Percentiles rank a stretch among this genome's conserved stretches.
Conservation (phyloP, 1,284 basidiomycete species). For the Leccinum pachyderme region DNA sequence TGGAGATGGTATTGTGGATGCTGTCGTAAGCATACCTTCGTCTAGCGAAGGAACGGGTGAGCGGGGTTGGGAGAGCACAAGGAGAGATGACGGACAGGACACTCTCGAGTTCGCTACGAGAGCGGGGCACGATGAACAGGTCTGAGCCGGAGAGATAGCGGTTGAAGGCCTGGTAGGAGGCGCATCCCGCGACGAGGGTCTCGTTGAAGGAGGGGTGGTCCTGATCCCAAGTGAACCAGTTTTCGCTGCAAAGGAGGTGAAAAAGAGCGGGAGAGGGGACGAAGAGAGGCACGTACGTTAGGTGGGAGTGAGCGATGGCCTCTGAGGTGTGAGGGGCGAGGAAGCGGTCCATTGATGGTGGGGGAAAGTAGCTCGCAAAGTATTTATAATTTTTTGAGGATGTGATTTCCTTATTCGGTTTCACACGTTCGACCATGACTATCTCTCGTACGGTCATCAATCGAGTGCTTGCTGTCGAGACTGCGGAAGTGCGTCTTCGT, state of each 20-base stretch:
- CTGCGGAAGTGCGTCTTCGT: slow-evolving; percentile 60
- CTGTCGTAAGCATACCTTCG: slow-evolving; percentile 72
- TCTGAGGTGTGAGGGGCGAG: slow-evolving; percentile 71
- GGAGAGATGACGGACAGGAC: slow-evolving; percentile 52
- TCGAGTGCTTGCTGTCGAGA: slow-evolving; percentile 77
- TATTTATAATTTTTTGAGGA: slow-evolving; percentile 1
- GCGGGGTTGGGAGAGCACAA: slow-evolving; percentile 3
- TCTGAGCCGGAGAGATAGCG: slow-evolving; percentile 61
- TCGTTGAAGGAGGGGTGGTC: slow-evolving; percentile 69
- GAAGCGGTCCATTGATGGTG: slow-evolving; percentile 57
- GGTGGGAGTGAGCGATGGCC: slow-evolving; percentile 64
- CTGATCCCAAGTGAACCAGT: slow-evolving; percentile 63
- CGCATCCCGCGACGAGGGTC: slow-evolving; percentile 66
- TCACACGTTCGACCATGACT: slow-evolving; percentile 31
- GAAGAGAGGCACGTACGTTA: slow-evolving; percentile 49
- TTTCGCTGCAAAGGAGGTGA: slow-evolving; percentile 47
- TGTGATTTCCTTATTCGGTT: slow-evolving; percentile 13
- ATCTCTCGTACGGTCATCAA: slow-evolving; percentile 72
- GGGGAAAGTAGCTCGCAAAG: not conserved
- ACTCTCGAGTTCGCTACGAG: slow-evolving; percentile 62
- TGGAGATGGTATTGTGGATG: slow-evolving; percentile 75
- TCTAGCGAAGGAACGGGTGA: slow-evolving; percentile 37
- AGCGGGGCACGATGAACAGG: slow-evolving; percentile 66
- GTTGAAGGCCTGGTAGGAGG: slow-evolving; percentile 61
- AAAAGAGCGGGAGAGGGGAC: not conserved